Evolutionary conservation across 164 flowering plant genomes (phyloP), one percentile per base, ranked within the genome.

Genomic region (Aristolochia contorta): DNA sequence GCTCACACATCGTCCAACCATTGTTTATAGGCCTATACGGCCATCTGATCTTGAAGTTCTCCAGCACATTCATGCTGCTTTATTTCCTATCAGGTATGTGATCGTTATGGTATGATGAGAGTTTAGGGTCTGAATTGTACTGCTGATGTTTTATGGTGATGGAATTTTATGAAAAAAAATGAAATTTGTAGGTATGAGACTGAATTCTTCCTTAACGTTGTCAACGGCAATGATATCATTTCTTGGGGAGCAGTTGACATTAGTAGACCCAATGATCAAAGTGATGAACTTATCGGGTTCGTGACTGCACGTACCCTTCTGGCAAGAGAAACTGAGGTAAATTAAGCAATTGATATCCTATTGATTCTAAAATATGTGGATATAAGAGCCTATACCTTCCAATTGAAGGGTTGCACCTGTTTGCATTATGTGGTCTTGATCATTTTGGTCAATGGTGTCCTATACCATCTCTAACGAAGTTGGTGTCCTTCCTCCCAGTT

Each of bases 171-270:
- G 18, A 16, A 15, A 9, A 5, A 61, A 41, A 37, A 21, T 62
- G 43, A 43, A 62, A 16, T 61, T 59, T 77, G 59, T 79, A 93
- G 99, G 83, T 93, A 93, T 69, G 96, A 93, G 74, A 52, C 86
- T 53, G 97, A 90, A 66, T 91, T 93, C 75, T 93, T 93, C 73
- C 84, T 74, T 62, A 83, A 80, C 77, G 99, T 88, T 61, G 99
- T 86, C 27, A 75, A 83, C 81, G 87, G 84, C 14, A 78, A 76
- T 54, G 93, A 79, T 53, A 88, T 90, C 64, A 82, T 93, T 33
- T 86, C 97, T 4, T 93, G 99, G 99, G 97, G 82, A 46, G 99
- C 93, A 65, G 93, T 93, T 74, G 99, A 93, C 71, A 73, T 77
- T 37, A 84, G 82, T 66, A 79, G 85, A 49, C 78, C 87, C 19